phyloP scores from a whole-genome alignment of 1,284 basidiomycete species.

The Heliocybe sulcata region DNA sequence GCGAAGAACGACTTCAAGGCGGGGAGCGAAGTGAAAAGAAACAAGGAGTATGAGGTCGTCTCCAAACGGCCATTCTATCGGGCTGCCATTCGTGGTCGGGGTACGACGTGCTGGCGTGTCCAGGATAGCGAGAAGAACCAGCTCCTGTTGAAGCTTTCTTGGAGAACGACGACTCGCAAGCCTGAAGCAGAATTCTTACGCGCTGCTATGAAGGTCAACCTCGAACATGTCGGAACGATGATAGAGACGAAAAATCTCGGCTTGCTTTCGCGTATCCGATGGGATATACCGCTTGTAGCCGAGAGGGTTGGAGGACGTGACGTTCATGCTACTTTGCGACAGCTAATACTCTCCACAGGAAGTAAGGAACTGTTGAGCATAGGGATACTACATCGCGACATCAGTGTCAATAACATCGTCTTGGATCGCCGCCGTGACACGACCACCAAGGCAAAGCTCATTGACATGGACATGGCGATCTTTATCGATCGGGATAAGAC shows the following conservation, averaged over 20 bases:
- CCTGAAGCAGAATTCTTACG: background rate
- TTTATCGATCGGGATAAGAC: background rate
- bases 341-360: background rate
- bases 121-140: background rate
- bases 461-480: background rate
- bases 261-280: background rate
- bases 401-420: background rate
- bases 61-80: background rate
- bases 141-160: background rate
- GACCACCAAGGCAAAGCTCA: background rate
- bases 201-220: background rate
- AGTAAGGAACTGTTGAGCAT: background rate
- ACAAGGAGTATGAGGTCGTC: background rate
- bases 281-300: background rate
- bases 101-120: background rate
- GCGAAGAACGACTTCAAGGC: background rate
- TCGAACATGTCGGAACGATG: too few relatives aligned
- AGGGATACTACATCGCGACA: background rate
- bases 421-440: background rate
- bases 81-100: background rate
- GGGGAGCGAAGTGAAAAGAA: too few relatives aligned
- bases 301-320: background rate
- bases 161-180: background rate
- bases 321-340: too few relatives aligned
- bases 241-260: too few relatives aligned